phyloP scores from a whole-genome alignment of 768 basidiomycete genomes.

The Ramaria sp. region DNA sequence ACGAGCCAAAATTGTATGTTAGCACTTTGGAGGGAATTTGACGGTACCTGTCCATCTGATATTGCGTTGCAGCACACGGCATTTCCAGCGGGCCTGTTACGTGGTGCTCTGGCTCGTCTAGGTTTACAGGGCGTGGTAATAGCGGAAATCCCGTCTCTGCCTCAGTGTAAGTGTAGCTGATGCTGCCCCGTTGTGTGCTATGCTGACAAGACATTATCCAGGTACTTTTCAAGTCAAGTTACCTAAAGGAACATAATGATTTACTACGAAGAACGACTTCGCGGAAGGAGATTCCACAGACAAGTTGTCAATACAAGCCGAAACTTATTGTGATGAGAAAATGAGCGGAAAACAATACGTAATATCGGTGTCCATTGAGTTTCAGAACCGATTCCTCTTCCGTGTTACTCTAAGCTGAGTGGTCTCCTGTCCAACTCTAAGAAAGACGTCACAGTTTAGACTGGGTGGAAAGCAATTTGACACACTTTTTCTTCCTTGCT shows the following conservation, averaged over 20 bases:
- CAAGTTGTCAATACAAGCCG: background rate
- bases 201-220: conserved; percentile 17
- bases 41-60: background rate
- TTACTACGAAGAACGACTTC: background rate
- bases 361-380: background rate
- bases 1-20: conserved; percentile 58
- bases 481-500: conserved; percentile 7
- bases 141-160: conserved; percentile 70
- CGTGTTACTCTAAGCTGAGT: background rate
- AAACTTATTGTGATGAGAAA: background rate
- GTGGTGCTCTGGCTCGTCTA: conserved; percentile 68
- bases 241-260: conserved; percentile 42
- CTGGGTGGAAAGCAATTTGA: background rate
- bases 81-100: conserved; percentile 75
- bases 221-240: conserved; percentile 81
- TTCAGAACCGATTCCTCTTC: conserved; percentile 8
- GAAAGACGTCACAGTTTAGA: background rate
- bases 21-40: background rate
- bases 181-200: background rate
- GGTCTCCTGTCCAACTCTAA: conserved; percentile 4
- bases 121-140: conserved; percentile 67
- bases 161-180: conserved; percentile 57
- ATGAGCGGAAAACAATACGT: background rate
- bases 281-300: background rate
- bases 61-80: conserved; percentile 54